A percentile compares a stretch with the other conserved stretches of the same genome.
These are phyloP conservation scores for Xylaria arbuscula DNA, from an alignment of 2,329 filamentous ascomycete genomes.

Conservation along the genomic window DNA sequence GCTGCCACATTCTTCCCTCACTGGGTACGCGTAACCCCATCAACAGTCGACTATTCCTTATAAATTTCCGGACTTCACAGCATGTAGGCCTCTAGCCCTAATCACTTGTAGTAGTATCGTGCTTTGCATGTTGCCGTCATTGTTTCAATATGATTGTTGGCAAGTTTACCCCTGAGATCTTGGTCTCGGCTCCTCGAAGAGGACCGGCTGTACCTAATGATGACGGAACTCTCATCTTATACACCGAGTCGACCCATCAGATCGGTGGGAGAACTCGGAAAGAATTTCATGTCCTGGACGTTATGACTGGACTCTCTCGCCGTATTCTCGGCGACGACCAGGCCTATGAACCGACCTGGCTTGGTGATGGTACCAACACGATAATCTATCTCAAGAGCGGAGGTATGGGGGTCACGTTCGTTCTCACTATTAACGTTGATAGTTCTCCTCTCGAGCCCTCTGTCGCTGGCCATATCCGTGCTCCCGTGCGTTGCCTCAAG, in stretches of 20 bases:
- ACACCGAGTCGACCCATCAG: slow-evolving; percentile 54
- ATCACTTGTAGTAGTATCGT: neutral
- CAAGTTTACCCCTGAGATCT: slow-evolving; percentile 51
- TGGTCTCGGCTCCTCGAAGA: slow-evolving; percentile 49
- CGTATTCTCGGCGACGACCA: slow-evolving; percentile 46
- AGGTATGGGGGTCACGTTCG: slow-evolving; percentile 48
- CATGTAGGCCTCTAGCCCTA: neutral
- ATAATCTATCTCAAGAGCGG: slow-evolving; percentile 50
- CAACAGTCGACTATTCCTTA: neutral
- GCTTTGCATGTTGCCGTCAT: neutral
- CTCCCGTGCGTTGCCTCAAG: slow-evolving; percentile 50
- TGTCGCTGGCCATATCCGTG: slow-evolving; percentile 50
- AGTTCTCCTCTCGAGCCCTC: slow-evolving; percentile 41
- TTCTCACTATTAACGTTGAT: slow-evolving; percentile 47
- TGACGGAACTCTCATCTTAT: slow-evolving; percentile 56
- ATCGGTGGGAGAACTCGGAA: slow-evolving; percentile 48
- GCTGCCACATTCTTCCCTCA: slow-evolving; percentile 16
- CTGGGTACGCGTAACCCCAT: slow-evolving; percentile 21
- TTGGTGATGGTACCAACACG: slow-evolving; percentile 48
- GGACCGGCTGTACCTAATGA: slow-evolving; percentile 54
- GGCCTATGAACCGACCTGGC: slow-evolving; percentile 52
- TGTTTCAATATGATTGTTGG: slow-evolving; percentile 32
- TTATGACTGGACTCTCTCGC: slow-evolving; percentile 47
- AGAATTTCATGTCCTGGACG: slow-evolving; percentile 51
- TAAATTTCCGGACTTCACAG: neutral